Base-by-base conservation (phyloP, 352 stramenopile genomes). In the Phytophthora macrochlamydospora region DNA sequence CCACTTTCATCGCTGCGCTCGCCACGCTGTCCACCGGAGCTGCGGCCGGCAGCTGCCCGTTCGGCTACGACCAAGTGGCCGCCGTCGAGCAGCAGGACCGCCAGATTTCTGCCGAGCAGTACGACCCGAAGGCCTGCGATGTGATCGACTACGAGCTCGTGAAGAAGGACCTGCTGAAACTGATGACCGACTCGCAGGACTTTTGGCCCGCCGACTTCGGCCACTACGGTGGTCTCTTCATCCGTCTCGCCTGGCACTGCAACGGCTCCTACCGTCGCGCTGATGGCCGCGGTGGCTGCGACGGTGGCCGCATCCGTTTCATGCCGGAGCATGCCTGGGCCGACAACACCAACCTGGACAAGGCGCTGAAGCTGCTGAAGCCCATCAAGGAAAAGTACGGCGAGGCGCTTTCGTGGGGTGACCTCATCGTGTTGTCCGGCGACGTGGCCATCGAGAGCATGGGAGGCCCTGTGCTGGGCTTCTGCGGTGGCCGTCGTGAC, bases 381-480 rank as follows among this genome's bases (percentile, higher is more conserved):
- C 56, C 80, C 7, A 82, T 92, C 64, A 90, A 92, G 64, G 38
- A 51, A 14, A 92, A 90, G 58, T 88, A 88, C 62, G 81, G 81
- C 31, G 46, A 70, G 24, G 67, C 49, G 0, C 85, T 98, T 28
- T 90, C 79, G 9, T 98, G 97, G 78, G 91, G 89, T 2, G 96
- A 99, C 76, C 74, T 98, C n/a, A 98, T 95, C 66, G 97, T 94
- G 7, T 85, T 98, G 31, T 92, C 93, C 24, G 94, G 92, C 12
- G 76, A 89, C 40, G 77, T 94, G 37, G 94, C 94, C 7, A 93
- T 99, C 31, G 89, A 98, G 75, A 83, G 96, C 63, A 91, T 95
- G 60, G 95, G 94, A 14, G 95, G 95, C 4, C 95, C 97, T n/a
- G 85, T 85, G 30, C 89, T 98, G 60, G 76, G 76, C 24, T 98